Evolutionary conservation across 2,329 filamentous ascomycete species (phyloP).

Genomic region (Cercospora zeae-maydis): DNA sequence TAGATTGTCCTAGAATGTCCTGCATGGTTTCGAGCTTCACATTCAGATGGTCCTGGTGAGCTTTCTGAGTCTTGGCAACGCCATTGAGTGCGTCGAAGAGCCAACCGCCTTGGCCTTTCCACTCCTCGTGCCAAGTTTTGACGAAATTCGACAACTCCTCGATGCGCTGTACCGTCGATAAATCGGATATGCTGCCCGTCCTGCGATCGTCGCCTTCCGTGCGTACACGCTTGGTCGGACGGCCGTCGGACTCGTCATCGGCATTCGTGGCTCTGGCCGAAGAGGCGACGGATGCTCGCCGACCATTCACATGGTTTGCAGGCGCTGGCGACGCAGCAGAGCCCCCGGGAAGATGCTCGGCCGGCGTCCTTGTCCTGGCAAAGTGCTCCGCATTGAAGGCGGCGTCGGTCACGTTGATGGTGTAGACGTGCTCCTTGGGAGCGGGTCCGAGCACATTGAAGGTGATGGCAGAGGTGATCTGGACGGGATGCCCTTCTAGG

Average conservation of each 20-base stretch:
- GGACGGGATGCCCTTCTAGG: slow-evolving; percentile 19
- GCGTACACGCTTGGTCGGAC: slow-evolving; percentile 22
- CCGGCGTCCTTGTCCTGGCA: slow-evolving; percentile 11
- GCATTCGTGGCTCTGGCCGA: neutral
- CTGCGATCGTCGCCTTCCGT: slow-evolving; percentile 11
- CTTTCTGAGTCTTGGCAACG: slow-evolving; percentile 16
- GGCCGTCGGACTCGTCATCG: slow-evolving; percentile 15
- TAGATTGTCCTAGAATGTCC: slow-evolving; percentile 28
- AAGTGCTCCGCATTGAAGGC: slow-evolving; percentile 22
- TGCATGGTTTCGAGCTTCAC: slow-evolving; percentile 26
- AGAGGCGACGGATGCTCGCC: neutral
- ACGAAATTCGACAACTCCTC: slow-evolving; percentile 19
- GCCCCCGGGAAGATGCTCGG: slow-evolving; percentile 1
- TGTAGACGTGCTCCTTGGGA: slow-evolving; percentile 25
- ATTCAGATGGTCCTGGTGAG: slow-evolving; percentile 15
- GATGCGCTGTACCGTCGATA: slow-evolving; percentile 14
- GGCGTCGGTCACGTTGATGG: slow-evolving; percentile 21
- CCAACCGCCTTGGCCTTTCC: slow-evolving; percentile 33
- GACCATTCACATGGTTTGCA: slow-evolving; percentile 5
- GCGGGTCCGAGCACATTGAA: slow-evolving; percentile 21
- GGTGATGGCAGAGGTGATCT: slow-evolving; percentile 25
- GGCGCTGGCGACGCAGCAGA: slow-evolving; percentile 14
- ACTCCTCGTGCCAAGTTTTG: slow-evolving; percentile 29
- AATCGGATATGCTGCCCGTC: slow-evolving; percentile 17
- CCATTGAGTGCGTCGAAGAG: slow-evolving; percentile 30